Percentiles rank a stretch among this genome's conserved stretches.
phyloP scores from a whole-genome alignment of 306 rosid species.

The Pyrus bretschneideri region DNA sequence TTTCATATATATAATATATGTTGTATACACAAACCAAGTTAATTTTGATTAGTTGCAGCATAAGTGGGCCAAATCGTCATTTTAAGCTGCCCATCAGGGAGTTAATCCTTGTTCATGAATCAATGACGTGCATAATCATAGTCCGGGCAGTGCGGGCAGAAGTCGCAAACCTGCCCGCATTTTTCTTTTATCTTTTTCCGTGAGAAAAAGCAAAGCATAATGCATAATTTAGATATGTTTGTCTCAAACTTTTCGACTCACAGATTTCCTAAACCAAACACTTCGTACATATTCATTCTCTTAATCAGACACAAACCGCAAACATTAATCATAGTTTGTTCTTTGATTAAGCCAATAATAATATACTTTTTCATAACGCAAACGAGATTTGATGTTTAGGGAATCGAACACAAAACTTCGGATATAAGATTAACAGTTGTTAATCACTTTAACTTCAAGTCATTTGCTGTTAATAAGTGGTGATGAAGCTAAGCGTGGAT shows the following conservation, averaged over 20 bases:
- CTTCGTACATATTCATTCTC: conserved; percentile 2
- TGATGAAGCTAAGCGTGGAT: too few species aligned
- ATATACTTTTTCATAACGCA: neutral
- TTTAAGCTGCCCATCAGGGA: neutral
- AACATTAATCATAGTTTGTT: neutral
- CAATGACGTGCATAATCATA: neutral
- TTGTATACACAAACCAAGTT: neutral
- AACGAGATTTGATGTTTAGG: neutral
- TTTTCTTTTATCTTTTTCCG: neutral
- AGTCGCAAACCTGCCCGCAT: conserved; percentile 19
- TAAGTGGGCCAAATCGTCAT: neutral
- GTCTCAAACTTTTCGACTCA: conserved; percentile 15
- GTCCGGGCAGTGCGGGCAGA: conserved; percentile 21
- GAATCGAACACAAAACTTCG: neutral
- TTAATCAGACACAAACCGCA: neutral
- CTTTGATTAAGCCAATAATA: neutral
- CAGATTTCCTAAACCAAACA: conserved; percentile 9
- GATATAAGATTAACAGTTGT: too few species aligned
- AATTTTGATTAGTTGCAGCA: neutral
- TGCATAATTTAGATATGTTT: neutral
- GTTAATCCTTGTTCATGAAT: neutral
- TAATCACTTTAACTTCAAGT: too few species aligned
- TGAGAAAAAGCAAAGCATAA: conserved; percentile 31
- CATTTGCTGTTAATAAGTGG: too few species aligned
- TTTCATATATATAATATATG: neutral